Percentiles rank a stretch among this genome's conserved stretches.
These are phyloP conservation scores for Fusarium torulosum DNA, from an alignment of 2,329 filamentous ascomycete genomes.

Conservation along the genomic window DNA sequence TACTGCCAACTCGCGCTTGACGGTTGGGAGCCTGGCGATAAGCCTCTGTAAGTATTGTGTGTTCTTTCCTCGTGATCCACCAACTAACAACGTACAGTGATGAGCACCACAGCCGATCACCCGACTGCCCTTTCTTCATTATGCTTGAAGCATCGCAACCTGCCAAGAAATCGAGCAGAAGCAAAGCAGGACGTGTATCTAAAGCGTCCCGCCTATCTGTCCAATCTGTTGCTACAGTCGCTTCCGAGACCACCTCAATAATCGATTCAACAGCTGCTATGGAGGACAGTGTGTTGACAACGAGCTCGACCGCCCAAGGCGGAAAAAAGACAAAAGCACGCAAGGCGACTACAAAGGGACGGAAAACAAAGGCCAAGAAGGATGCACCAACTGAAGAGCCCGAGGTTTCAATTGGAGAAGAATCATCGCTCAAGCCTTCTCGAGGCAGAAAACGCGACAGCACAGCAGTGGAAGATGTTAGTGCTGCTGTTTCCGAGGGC, in stretches of 20 bases:
- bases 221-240: slow-evolving; percentile 66
- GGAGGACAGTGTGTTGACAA: slow-evolving; percentile 72
- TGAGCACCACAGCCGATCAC: slow-evolving; percentile 84
- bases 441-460: slow-evolving; percentile 74
- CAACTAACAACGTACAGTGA: slow-evolving; percentile 66
- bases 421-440: slow-evolving; percentile 53
- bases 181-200: slow-evolving; percentile 70
- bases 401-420: slow-evolving; percentile 40
- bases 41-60: slow-evolving; percentile 76
- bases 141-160: slow-evolving; percentile 70
- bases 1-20: slow-evolving; percentile 93
- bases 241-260: slow-evolving; percentile 64
- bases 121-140: slow-evolving; percentile 85
- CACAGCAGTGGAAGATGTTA: slow-evolving; percentile 67
- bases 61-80: neutral
- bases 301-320: slow-evolving; percentile 67
- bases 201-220: slow-evolving; percentile 76
- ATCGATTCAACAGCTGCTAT: slow-evolving; percentile 62
- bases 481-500: slow-evolving; percentile 57
- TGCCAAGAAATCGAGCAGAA: slow-evolving; percentile 66
- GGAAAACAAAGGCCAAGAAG: slow-evolving; percentile 61
- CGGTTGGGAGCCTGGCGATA: slow-evolving; percentile 93
- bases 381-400: slow-evolving; percentile 64
- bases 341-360: slow-evolving; percentile 58
- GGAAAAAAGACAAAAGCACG: slow-evolving; percentile 70